phyloP scores from a whole-genome alignment of 2,329 filamentous ascomycete species.

The Chalaropsis thielavioides region DNA sequence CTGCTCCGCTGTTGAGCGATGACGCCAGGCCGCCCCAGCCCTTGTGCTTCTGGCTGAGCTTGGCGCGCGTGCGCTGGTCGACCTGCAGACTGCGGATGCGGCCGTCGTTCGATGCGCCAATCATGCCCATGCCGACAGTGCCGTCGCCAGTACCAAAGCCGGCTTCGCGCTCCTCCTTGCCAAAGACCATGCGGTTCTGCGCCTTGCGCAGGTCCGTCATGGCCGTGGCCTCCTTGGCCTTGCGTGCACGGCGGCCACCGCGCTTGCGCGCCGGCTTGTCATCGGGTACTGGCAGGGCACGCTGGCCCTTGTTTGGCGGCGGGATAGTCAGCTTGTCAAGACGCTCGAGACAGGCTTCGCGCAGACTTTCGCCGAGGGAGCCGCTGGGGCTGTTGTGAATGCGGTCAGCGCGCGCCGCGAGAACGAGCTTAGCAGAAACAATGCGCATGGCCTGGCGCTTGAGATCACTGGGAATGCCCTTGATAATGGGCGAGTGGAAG shows the following conservation, averaged over 20 bases:
- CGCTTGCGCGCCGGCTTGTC: constrained; percentile 91
- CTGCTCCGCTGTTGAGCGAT: constrained; percentile 65
- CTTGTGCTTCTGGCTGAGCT: constrained; percentile 86
- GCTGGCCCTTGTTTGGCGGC: constrained; percentile 72
- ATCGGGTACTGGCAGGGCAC: constrained; percentile 80
- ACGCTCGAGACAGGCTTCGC: constrained; percentile 67
- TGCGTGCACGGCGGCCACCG: constrained; percentile 74
- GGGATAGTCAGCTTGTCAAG: constrained; percentile 89
- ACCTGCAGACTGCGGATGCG: constrained; percentile 77
- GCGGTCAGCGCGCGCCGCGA: constrained; percentile 83
- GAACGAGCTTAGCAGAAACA: constrained; percentile 78
- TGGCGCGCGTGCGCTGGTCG: constrained; percentile 83
- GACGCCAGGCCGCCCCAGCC: constrained; percentile 83
- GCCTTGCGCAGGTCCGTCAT: constrained; percentile 95
- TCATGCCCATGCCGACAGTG: constrained; percentile 87
- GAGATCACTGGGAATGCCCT: constrained; percentile 67
- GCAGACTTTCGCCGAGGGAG: constrained; percentile 66
- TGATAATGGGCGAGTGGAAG: constrained; percentile 81
- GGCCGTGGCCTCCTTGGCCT: constrained; percentile 90
- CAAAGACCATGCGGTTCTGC: constrained; percentile 91
- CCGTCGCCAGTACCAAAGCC: constrained; percentile 78
- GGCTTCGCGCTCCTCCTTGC: constrained; percentile 86
- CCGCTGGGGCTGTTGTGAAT: constrained; percentile 72
- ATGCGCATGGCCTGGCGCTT: constrained; percentile 93
- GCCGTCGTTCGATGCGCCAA: constrained; percentile 78